Conservation (phyloP, 176 grass and related monocot species). For the Stipa capillata region DNA sequence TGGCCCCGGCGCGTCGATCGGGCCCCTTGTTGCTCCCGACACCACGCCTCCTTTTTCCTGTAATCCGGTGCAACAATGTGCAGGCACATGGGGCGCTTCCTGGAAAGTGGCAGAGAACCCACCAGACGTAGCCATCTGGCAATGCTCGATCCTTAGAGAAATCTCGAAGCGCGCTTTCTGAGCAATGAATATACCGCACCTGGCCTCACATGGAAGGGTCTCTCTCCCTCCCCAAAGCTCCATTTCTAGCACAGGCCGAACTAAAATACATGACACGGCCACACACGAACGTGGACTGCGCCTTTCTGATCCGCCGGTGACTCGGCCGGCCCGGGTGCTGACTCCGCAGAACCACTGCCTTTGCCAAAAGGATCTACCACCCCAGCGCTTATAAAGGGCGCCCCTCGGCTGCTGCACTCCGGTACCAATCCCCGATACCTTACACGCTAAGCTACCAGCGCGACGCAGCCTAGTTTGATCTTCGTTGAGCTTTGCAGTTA, state of each 20-base stretch:
- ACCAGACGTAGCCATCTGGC: conserved; percentile 8
- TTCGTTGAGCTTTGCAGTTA: background rate
- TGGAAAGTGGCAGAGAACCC: conserved; percentile 31
- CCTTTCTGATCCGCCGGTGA: conserved; percentile 47
- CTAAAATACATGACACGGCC: conserved; percentile 13
- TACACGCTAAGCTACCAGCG: background rate
- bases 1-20: background rate
- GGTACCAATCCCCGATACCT: conserved; percentile 21
- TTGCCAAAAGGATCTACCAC: conserved; percentile 24
- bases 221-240: background rate
- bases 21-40: conserved; percentile 20
- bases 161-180: conserved; percentile 27
- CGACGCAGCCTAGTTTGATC: background rate
- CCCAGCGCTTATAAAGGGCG: conserved; percentile 17
- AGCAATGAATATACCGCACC: conserved; percentile 29
- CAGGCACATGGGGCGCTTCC: conserved; percentile 51
- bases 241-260: too few relatives aligned
- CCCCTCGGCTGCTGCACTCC: conserved; percentile 10
- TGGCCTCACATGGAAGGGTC: conserved; percentile 30
- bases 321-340: conserved; percentile 36
- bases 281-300: conserved; percentile 24
- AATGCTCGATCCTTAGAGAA: background rate
- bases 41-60: background rate
- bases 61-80: conserved; percentile 23
- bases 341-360: conserved; percentile 40